A percentile compares a stretch with the other conserved stretches of the same genome.
These are phyloP conservation scores for Epichloe glyceriae DNA, from an alignment of 2,329 filamentous ascomycete genomes.

Conservation along the genomic window DNA sequence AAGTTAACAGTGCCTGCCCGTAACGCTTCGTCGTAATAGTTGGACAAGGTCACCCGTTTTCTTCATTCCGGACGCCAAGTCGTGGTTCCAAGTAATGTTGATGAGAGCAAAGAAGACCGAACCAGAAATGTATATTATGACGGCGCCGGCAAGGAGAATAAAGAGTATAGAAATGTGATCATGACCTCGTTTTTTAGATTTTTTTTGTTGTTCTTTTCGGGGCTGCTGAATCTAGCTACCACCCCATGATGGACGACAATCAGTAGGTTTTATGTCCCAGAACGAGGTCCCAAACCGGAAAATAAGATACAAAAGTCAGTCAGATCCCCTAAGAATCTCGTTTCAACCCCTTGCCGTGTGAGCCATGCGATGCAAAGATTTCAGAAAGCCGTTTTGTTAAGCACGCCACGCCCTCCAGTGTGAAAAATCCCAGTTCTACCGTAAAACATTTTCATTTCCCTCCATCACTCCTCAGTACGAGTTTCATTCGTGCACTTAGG, in stretches of 20 bases:
- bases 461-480: constrained; percentile 4
- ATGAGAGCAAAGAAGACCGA: neutral
- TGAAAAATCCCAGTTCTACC: constrained; percentile 2
- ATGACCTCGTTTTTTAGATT: constrained; percentile 26
- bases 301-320: constrained; percentile 21
- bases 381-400: constrained; percentile 16
- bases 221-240: constrained; percentile 17
- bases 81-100: too few species aligned
- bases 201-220: constrained; percentile 15
- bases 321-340: constrained; percentile 18
- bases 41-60: too few species aligned
- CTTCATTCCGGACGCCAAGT: too few species aligned
- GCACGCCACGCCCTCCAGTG: constrained; percentile 24
- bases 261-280: constrained; percentile 15
- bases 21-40: too few species aligned
- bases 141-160: too few species aligned
- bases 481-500: constrained; percentile 6
- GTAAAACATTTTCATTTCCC: constrained; percentile 3
- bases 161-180: constrained; percentile 13
- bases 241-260: constrained; percentile 19
- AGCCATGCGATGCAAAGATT: constrained; percentile 26
- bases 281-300: constrained; percentile 23
- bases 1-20: too few species aligned
- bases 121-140: neutral
- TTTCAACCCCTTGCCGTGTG: constrained; percentile 13